Evolutionary conservation across 1,139 yeast genomes (phyloP), one percentile per base, ranked within the genome.

Genomic region (Yamadazyma sp.): DNA sequence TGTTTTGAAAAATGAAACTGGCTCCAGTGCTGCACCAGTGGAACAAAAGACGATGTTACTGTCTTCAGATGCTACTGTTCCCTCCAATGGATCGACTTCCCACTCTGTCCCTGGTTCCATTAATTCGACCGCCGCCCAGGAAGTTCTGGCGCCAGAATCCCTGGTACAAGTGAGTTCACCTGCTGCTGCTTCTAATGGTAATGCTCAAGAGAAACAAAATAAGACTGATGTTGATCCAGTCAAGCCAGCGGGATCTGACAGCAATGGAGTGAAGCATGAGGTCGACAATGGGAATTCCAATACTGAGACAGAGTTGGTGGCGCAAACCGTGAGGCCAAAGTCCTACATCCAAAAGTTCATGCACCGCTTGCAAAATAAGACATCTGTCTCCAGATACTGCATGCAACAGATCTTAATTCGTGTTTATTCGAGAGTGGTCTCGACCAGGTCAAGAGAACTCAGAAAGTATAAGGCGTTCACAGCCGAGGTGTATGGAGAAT

Each of bases 401-500:
- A 61, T 84, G 36, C 89, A 87, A 50, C 91, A 83, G 53, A 50
- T 89, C 9, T 64, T 89, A 32, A 77, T 83, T 39, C 79, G 87
- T 48, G 79, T 84, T 2, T 89, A 91, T 59, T 65, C 87, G 0
- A 69, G 97, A 50, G 74, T 86, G 2, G 94, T 89, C 3, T 81
- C 95, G 1, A 92, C 95, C 0, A 75, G 81, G 33, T 81, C 87
- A 0, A 66, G 71, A 23, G 78, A 77, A 43, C 69, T 89, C 38
- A 75, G 85, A 37, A 73, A 79, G 3, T 89, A 89, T 58, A 81
- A 83, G 54, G 95, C 96, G 0, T 89, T 89, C 56, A 87, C 96
- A 3, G 91, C 87, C 45, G 87, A 83, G 54, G 96, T 88, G 1
- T 91, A 91, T 56, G 98, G 98, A 3, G 98, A 91, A 61, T 65